Evolutionary conservation across 1,284 basidiomycete genomes (phyloP), one percentile per base, ranked within the genome.

Genomic region (Ceratobasidium sp.): DNA sequence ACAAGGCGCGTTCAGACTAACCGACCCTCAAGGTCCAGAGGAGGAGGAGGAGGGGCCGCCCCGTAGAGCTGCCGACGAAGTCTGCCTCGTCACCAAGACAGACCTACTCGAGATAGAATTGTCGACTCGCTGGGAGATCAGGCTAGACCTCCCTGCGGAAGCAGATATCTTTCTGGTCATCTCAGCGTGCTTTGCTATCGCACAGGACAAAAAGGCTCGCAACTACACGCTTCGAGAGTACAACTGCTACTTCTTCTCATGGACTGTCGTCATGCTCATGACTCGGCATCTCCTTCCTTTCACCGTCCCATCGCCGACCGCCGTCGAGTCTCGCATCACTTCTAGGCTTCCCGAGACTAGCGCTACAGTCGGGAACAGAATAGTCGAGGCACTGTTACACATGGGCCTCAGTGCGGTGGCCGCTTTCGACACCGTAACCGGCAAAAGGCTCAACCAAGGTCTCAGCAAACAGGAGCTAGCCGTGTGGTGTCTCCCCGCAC

Each of bases 161-260:
- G 37, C 22, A 5, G 59, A 62, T 13, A 8, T 62, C 13, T 31
- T 62, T 13, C 9, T 37, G 13, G n/a, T 62, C 19, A 6, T 62
- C 24, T 41, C 59, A 16, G 59, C 59, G n/a, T 62, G 59, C 19
- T 62, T 43, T 41, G 31, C 59, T 11, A n/a, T 62, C 11, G 29
- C 34, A 1, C 31, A 62, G 16, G 59, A 62, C 24, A 27, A 41
- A n/a, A 27, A 62, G 19, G 37, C 59, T 19, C 59, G 37, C 16
- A 39, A 62, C 16, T 41, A 62, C 41, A 24, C 31, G 8, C n/a
- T 62, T 1, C 59, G 9, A 4, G 41, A 37, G 22, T 62, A 62
- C 24, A 62, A 62, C 41, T 62, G 59, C 37, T 62, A 62, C 24
- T 62, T 62, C 34, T 62, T 62, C 24, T 41, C 59, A 5, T 62